Evolutionary conservation across 768 basidiomycete species (phyloP), one percentile per base, ranked within the genome.

Genomic region (Tylopilus plumbeoviolaceoides): DNA sequence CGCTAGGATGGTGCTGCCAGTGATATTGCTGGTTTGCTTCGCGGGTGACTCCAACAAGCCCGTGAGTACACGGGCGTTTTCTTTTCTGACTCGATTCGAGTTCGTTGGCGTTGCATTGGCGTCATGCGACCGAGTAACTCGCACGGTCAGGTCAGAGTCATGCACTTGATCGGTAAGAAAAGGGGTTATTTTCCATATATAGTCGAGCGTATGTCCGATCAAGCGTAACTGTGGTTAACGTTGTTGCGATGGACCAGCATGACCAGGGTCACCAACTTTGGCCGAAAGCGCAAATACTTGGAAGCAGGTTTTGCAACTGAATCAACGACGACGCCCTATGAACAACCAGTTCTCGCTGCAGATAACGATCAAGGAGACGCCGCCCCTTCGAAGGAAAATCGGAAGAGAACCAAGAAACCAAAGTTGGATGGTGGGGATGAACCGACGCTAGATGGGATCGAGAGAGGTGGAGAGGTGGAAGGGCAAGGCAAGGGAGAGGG

Each of bases 181-280:
- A 23, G 23, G 23, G 49, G 54, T 7, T 44, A 51, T 46, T 39
- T 20, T 5, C 48, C 35, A 31, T 23, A 48, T 49, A 31, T 33
- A 15, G 33, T 23, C 15, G 39, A 40, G 5, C 7, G 17, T n/a
- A 7, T 36, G 31, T 30, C 30, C 30, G 30, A 30, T 30, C 30
- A 4, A 30, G 23, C n/a, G n/a, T 30, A 2, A 36, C 5, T 14
- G 6, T 1, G 38, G 18, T n/a, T n/a, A 5, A 18, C 1, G 8
- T 2, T n/a, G 8, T 38, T 18, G 7, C 7, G 9, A 7, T 18
- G 18, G n/a, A 27, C 44, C 12, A 45, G 30, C 45, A 52, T 91
- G 89, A 89, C 89, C 14, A 80, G 89, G 40, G 72, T 83, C 51
- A 89, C 89, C 9, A 83, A 81, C 59, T 77, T 90, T 66, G 84